Conservation (phyloP, 257 asterid genomes). For the Solanum sejunctum region DNA sequence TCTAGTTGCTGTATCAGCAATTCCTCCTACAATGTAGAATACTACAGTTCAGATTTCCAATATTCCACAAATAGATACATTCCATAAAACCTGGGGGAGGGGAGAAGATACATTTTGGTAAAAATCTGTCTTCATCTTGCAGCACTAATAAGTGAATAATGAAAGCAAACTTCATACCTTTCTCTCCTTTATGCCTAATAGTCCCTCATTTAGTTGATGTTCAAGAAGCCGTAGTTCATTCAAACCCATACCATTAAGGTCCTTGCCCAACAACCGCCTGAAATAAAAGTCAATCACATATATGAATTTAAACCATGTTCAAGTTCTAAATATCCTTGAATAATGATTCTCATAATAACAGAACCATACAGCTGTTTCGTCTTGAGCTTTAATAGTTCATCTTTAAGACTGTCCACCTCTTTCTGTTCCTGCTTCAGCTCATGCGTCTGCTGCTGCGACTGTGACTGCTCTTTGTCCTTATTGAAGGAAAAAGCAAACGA, state of each 20-base stretch:
- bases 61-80: not conserved
- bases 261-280: conserved; percentile 64
- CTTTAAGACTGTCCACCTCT: conserved; percentile 42
- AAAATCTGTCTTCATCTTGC: not conserved
- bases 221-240: conserved; percentile 45
- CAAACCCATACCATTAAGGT: conserved; percentile 34
- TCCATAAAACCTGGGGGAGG: not conserved
- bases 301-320: not conserved
- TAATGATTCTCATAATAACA: not conserved
- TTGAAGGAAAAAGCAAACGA: not conserved
- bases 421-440: conserved; percentile 22
- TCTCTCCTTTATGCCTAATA: conserved; percentile 44
- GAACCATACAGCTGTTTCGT: conserved; percentile 38
- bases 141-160: not conserved
- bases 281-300: not conserved
- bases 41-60: not conserved
- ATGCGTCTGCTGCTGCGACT: not conserved
- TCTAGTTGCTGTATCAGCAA: conserved; percentile 36
- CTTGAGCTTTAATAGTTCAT: conserved; percentile 47
- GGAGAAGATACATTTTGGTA: not conserved
- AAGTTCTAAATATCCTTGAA: not conserved
- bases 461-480: not conserved
- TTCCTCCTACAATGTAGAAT: conserved; percentile 33
- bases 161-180: conserved; percentile 31
- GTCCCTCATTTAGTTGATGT: conserved; percentile 46